Base-by-base conservation (phyloP, 345 rosid genomes). In the Bretschneidera sinensis region DNA sequence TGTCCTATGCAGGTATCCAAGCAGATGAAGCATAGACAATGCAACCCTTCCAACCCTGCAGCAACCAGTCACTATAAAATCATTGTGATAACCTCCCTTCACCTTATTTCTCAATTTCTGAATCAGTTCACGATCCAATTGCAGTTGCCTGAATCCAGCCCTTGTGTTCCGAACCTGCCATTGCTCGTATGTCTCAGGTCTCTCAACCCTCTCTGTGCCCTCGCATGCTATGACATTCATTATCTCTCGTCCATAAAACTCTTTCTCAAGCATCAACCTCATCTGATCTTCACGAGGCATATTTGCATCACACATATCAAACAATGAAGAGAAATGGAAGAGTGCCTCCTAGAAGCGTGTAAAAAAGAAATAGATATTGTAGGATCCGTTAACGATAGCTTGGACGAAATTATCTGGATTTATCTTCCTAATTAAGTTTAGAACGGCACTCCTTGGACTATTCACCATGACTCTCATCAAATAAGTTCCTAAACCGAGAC, bases 21-120 rank as follows among this genome's bases (percentile, higher is more conserved):
- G 74, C 71, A 7, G 88, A 79, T 23, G 92, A 82, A 55, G 91
- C 92, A 73, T 21, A 66, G 33, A 79, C 51, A n/a, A 84, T 88
- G 52, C 90, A 72, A 55, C 96, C 96, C 68, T 88, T 88, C 92
- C 92, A 88, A 0, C 92, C 96, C 65, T 82, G 92, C 63, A 88
- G 68, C 80, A 88, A 67, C 96, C 96, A 88, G 23, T 72, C 34
- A 19, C 75, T 66, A 66, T 77, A 14, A 86, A 86, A 45, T 86
- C 87, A 23, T 73, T 75, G 64, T 69, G 79, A 35, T 86, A 86
- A 16, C 66, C 47, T 10, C 1, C 34, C 61, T 73, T 74, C 59
- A 77, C 21, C 63, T 75, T 85, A n/a, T n/a, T n/a, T n/a, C n/a
- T n/a, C n/a, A n/a, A n/a, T n/a, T n/a, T n/a, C n/a, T n/a, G n/a